Conservation (phyloP, 371 early-diverging fungal genomes). For the Lichtheimia hyalospora region DNA sequence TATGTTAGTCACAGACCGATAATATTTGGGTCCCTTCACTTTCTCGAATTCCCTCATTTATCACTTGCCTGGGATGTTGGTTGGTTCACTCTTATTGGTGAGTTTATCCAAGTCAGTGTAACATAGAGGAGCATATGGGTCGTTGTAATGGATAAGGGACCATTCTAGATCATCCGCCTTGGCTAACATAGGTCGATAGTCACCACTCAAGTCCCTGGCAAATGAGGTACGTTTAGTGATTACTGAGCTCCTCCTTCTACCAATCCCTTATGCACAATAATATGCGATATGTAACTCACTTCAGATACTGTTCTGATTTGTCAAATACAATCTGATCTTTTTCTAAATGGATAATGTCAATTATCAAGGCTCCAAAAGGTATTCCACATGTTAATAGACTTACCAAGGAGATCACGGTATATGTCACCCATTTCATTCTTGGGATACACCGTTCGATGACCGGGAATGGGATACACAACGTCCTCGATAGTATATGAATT, state of each 20-base stretch:
- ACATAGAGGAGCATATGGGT: conserved; percentile 59
- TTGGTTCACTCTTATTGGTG: conserved; percentile 50
- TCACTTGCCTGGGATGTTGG: conserved; percentile 26
- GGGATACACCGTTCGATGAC: conserved; percentile 79
- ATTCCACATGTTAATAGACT: not conserved
- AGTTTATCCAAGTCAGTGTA: conserved; percentile 73
- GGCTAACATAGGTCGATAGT: conserved; percentile 74
- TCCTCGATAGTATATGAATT: conserved; percentile 76
- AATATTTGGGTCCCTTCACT: too few relatives aligned
- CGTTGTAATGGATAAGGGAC: conserved; percentile 61
- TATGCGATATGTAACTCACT: not conserved
- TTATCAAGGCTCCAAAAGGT: too few relatives aligned
- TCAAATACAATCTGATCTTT: conserved; percentile 12
- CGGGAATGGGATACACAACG: conserved; percentile 92
- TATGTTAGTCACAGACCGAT: too few relatives aligned
- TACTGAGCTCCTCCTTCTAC: too few relatives aligned
- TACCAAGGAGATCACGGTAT: conserved; percentile 73
- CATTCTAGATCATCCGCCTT: conserved; percentile 43
- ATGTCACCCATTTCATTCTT: conserved; percentile 64
- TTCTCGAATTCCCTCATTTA: not conserved
- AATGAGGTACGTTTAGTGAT: not conserved
- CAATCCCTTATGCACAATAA: not conserved
- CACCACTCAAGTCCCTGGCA: conserved; percentile 68
- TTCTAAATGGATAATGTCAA: conserved; percentile 5
- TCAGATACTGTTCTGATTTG: conserved; percentile 4